Percentiles rank a stretch among this genome's conserved stretches.
These are phyloP conservation scores for Umbelopsis sp. DNA, from an alignment of 192 early-diverging fungal genomes.

Conservation along the genomic window DNA sequence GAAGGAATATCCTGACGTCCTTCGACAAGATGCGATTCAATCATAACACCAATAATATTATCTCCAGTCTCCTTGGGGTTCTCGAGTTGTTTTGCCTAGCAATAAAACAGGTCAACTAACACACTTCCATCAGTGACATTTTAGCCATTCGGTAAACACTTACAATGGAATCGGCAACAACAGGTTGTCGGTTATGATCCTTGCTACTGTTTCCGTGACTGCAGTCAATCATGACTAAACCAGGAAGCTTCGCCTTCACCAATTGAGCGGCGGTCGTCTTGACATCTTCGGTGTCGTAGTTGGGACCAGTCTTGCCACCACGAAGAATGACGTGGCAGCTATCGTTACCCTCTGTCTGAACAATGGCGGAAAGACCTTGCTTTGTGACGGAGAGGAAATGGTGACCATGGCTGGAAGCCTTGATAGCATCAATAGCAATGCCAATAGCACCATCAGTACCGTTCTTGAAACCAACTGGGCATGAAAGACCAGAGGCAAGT, in stretches of 20 bases:
- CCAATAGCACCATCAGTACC: constrained; percentile 79
- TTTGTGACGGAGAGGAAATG: constrained; percentile 86
- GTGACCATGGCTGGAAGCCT: constrained; percentile 75
- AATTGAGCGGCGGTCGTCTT: constrained; percentile 58
- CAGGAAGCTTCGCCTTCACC: constrained; percentile 54
- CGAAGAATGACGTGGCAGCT: constrained; percentile 93
- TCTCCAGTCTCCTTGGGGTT: constrained; percentile 63
- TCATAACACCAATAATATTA: constrained; percentile 92
- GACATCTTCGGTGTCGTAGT: constrained; percentile 82
- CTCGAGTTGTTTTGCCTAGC: constrained; percentile 56
- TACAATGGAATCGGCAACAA: constrained; percentile 72
- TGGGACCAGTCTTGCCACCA: constrained; percentile 85
- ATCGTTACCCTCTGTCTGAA: constrained; percentile 87
- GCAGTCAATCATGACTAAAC: constrained; percentile 91
- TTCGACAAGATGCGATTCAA: constrained; percentile 90
- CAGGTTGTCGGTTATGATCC: constrained; percentile 79
- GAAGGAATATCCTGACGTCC: constrained; percentile 76
- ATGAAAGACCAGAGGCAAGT: constrained; percentile 79
- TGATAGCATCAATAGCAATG: constrained; percentile 92
- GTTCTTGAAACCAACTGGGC: constrained; percentile 84
- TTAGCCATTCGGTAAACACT: neutral
- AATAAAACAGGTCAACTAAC: neutral
- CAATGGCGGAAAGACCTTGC: constrained; percentile 81
- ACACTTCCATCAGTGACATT: neutral
- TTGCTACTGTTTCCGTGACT: constrained; percentile 95